A percentile compares a stretch with the other conserved stretches of the same genome.
These are phyloP conservation scores for Aquilaria sinensis DNA, from an alignment of 345 rosid genomes.

Conservation along the genomic window DNA sequence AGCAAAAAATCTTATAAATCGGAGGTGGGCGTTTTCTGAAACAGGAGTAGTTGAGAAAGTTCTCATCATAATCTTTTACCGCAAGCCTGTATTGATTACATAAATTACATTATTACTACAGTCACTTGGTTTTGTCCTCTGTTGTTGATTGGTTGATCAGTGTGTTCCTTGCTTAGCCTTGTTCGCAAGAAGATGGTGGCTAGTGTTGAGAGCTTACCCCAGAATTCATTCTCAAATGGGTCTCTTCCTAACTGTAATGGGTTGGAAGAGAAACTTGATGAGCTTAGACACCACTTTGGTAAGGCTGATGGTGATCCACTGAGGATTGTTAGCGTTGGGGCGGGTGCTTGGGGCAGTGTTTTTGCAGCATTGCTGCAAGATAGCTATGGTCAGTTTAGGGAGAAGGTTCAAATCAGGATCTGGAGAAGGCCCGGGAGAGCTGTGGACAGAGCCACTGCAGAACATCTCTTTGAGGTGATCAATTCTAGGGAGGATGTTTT, in stretches of 20 bases:
- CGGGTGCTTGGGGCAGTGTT: slow-evolving; percentile 92
- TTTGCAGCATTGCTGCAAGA: slow-evolving; percentile 73
- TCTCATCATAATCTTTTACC: not conserved
- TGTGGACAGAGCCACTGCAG: slow-evolving; percentile 65
- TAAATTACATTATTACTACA: not conserved
- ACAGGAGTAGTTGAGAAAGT: slow-evolving; percentile 4
- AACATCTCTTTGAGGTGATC: slow-evolving; percentile 75
- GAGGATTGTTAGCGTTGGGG: slow-evolving; percentile 76
- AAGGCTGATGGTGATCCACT: slow-evolving; percentile 61
- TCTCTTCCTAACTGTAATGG: slow-evolving; percentile 39
- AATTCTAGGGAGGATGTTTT: slow-evolving; percentile 73
- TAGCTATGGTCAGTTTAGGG: slow-evolving; percentile 59
- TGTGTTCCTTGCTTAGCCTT: not conserved
- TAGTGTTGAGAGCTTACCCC: slow-evolving; percentile 28
- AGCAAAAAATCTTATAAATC: slow-evolving; percentile 13
- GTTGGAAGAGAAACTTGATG: slow-evolving; percentile 64
- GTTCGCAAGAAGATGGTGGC: slow-evolving; percentile 47
- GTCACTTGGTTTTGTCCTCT: slow-evolving; percentile 11
- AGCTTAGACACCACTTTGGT: slow-evolving; percentile 43
- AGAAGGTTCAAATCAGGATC: slow-evolving; percentile 65
- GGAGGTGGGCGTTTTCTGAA: slow-evolving; percentile 12
- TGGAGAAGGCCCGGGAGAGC: slow-evolving; percentile 74
- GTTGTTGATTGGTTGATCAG: slow-evolving; percentile 11
- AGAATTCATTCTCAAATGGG: slow-evolving; percentile 29
- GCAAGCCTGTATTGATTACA: not conserved